Conservation (phyloP, 805 yeast species). For the Naumovozyma dairenensis region DNA sequence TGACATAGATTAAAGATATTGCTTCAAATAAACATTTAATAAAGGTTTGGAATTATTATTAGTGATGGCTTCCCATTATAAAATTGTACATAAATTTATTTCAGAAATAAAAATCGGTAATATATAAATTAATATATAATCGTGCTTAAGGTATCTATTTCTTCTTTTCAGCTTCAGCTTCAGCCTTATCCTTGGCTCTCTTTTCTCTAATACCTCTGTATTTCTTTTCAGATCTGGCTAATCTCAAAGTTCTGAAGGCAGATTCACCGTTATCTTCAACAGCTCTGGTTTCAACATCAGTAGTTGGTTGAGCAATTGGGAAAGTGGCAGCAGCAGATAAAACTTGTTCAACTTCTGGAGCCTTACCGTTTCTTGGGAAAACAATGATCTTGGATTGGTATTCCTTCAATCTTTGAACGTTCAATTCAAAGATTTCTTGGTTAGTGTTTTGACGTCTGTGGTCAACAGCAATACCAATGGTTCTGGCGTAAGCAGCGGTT, state of each 20-base stretch:
- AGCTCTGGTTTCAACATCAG: conserved; percentile 78
- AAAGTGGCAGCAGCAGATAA: conserved; percentile 64
- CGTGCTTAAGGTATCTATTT: conserved; percentile 45
- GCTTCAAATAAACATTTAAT: too few relatives aligned
- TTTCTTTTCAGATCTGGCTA: conserved; percentile 90
- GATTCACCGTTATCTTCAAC: conserved; percentile 64
- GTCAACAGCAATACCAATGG: conserved; percentile 97
- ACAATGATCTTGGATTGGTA: conserved; percentile 92
- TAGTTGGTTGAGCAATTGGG: conserved; percentile 80
- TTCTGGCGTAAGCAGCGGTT: conserved; percentile 90
- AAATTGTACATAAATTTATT: conserved; percentile 24
- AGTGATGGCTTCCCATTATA: conserved; percentile 28
- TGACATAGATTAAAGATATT: too few relatives aligned
- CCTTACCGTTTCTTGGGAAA: conserved; percentile 86
- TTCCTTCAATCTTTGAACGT: conserved; percentile 94
- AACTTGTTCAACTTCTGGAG: conserved; percentile 73
- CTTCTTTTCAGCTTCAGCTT: conserved; percentile 99
- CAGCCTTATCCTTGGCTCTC: conserved; percentile 95
- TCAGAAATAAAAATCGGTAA: conserved; percentile 13
- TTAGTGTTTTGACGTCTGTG: conserved; percentile 99
- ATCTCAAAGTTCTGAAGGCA: conserved; percentile 92
- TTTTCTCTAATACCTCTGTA: conserved; percentile 94
- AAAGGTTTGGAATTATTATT: conserved; percentile 16
- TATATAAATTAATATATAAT: conserved; percentile 2
- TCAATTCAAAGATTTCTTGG: conserved; percentile 86